Evolutionary conservation across 2,329 filamentous ascomycete genomes (phyloP).

Genomic region (Fusarium albidum): DNA sequence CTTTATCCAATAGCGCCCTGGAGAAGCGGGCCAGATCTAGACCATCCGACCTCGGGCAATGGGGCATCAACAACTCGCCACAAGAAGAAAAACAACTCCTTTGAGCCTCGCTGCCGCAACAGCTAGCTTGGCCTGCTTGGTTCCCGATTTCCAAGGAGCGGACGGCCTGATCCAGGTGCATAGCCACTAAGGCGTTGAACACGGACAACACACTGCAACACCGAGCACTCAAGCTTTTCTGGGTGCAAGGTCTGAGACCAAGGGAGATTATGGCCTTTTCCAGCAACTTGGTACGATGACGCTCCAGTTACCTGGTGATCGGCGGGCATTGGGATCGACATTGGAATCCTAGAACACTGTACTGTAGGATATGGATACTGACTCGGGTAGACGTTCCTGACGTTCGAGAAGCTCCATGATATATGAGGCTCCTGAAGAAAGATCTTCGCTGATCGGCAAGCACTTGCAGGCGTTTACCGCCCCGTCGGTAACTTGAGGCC

Average conservation of each 20-base stretch:
- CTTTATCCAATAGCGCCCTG: not conserved
- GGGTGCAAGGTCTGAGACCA: slow-evolving; percentile 7
- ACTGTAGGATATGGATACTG: too few relatives aligned
- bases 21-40: not conserved
- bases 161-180: not conserved
- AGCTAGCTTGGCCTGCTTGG: not conserved
- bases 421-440: not conserved
- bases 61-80: not conserved
- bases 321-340: not conserved
- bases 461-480: slow-evolving; percentile 1
- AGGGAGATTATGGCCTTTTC: slow-evolving; percentile 1
- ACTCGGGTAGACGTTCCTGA: slow-evolving; percentile 1
- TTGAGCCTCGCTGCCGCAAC: not conserved
- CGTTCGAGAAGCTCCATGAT: slow-evolving; percentile 9
- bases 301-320: slow-evolving; percentile 4
- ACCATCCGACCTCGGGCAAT: not conserved
- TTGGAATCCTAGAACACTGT: slow-evolving; percentile 5
- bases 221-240: slow-evolving; percentile 4
- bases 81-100: not conserved
- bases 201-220: slow-evolving; percentile 1
- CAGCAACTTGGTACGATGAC: slow-evolving; percentile 3
- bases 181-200: slow-evolving; percentile 9
- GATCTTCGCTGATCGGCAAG: slow-evolving; percentile 1
- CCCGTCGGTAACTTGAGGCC: not conserved
- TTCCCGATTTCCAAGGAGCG: not conserved